A percentile compares a stretch with the other conserved stretches of the same genome.
Conservation (phyloP, 495 filamentous ascomycete genomes). For the Letharia columbiana region DNA sequence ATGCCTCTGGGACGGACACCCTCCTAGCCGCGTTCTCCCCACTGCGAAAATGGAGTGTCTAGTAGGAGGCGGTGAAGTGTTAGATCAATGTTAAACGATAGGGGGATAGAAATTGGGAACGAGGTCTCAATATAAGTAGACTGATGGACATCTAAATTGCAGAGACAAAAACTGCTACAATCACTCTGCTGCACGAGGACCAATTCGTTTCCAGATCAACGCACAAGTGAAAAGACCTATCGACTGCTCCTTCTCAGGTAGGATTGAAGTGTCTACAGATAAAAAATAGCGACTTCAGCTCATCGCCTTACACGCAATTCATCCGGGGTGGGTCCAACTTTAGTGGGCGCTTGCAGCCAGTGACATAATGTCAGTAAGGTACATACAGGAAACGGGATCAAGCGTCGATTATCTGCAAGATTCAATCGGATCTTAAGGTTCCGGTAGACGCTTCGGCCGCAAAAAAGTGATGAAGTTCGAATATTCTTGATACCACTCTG, state of each 20-base stretch:
- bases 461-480: neutral
- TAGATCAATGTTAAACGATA: neutral
- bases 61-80: neutral
- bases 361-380: neutral
- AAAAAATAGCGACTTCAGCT: slow-evolving; percentile 10
- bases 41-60: neutral
- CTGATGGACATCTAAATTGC: neutral
- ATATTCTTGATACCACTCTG: neutral
- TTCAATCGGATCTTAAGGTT: neutral
- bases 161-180: neutral
- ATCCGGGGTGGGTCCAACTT: slow-evolving; percentile 2
- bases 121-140: slow-evolving; percentile 11
- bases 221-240: slow-evolving; percentile 7
- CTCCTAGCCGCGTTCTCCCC: neutral
- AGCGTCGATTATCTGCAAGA: slow-evolving; percentile 5
- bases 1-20: neutral
- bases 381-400: neutral
- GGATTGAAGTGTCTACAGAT: neutral
- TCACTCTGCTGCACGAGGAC: slow-evolving; percentile 6
- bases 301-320: neutral
- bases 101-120: neutral
- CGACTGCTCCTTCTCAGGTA: slow-evolving; percentile 1
- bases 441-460: slow-evolving; percentile 8
- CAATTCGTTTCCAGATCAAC: neutral
- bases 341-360: neutral